Percentiles rank a stretch among this genome's conserved stretches.
These are phyloP conservation scores for Botrytis fragariae DNA, from an alignment of 2,329 filamentous ascomycete species.

Conservation along the genomic window DNA sequence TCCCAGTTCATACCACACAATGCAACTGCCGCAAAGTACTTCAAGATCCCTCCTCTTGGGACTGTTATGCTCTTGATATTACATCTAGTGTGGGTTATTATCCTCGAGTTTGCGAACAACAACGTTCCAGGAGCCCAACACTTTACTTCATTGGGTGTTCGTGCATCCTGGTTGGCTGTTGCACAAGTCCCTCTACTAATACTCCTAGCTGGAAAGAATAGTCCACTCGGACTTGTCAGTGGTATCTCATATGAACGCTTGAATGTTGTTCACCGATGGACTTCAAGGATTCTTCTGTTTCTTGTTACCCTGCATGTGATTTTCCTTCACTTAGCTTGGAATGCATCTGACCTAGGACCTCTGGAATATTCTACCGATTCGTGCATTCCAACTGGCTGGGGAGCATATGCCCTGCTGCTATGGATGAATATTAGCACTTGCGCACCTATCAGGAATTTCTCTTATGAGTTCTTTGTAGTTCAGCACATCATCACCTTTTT, in stretches of 20 bases:
- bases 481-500: conserved; percentile 61
- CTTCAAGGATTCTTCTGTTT: conserved; percentile 64
- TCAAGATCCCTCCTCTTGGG: conserved; percentile 37
- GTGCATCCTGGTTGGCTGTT: conserved; percentile 64
- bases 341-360: conserved; percentile 29
- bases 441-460: conserved; percentile 60
- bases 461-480: conserved; percentile 67
- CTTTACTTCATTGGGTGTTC: conserved; percentile 48
- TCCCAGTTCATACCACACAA: conserved; percentile 35
- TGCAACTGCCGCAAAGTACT: conserved; percentile 5
- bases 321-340: conserved; percentile 32
- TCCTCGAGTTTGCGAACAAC: conserved; percentile 43
- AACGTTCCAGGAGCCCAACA: conserved; percentile 31
- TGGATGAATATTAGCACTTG: conserved; percentile 65
- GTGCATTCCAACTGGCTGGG: conserved; percentile 51
- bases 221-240: conserved; percentile 56
- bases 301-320: conserved; percentile 48
- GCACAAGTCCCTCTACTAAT: conserved; percentile 64
- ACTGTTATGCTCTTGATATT: conserved; percentile 41
- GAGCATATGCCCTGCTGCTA: conserved; percentile 61
- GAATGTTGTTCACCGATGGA: conserved; percentile 73
- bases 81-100: conserved; percentile 41
- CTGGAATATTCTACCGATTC: conserved; percentile 33
- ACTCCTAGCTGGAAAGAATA: conserved; percentile 59
- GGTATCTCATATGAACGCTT: conserved; percentile 66